Percentiles rank a stretch among this genome's conserved stretches.
phyloP scores from a whole-genome alignment of 2,329 filamentous ascomycete genomes.

The Diaporthe sp. region DNA sequence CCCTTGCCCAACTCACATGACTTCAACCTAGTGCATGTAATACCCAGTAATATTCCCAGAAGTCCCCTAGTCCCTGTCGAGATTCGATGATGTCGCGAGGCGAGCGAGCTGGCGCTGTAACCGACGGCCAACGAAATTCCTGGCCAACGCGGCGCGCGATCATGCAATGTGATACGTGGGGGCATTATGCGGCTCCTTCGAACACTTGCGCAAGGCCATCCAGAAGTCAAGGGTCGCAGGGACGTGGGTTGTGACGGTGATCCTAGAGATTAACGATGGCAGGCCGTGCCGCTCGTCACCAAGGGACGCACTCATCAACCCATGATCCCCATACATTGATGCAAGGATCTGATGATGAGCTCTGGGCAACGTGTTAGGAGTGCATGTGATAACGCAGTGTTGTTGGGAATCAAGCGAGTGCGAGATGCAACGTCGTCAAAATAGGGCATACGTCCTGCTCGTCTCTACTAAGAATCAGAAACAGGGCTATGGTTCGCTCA shows the following conservation, averaged over 20 bases:
- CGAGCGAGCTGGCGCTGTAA: not conserved
- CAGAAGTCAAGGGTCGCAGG: not conserved
- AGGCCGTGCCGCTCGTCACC: not conserved
- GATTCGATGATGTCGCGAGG: not conserved
- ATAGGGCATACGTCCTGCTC: too few relatives aligned
- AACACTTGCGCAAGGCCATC: not conserved
- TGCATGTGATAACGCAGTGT: not conserved
- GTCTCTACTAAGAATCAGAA: not conserved
- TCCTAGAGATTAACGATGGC: not conserved
- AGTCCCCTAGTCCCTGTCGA: not conserved
- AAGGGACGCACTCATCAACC: not conserved
- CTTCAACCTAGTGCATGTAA: not conserved
- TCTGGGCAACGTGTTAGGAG: not conserved
- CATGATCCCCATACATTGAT: not conserved
- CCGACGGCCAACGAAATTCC: not conserved
- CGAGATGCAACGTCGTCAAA: not conserved
- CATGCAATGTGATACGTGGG: slow-evolving; percentile 21
- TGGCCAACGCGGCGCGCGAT: not conserved
- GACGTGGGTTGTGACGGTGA: not conserved
- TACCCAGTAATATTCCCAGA: not conserved
- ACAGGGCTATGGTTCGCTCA: not conserved
- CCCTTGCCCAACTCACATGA: slow-evolving; percentile 11
- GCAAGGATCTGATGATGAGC: not conserved
- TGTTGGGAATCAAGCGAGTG: not conserved
- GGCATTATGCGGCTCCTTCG: slow-evolving; percentile 9